A percentile compares a stretch with the other conserved stretches of the same genome.
Evolutionary conservation across 140 eudicot species (phyloP).

Genomic region (Anethum foeniculum): DNA sequence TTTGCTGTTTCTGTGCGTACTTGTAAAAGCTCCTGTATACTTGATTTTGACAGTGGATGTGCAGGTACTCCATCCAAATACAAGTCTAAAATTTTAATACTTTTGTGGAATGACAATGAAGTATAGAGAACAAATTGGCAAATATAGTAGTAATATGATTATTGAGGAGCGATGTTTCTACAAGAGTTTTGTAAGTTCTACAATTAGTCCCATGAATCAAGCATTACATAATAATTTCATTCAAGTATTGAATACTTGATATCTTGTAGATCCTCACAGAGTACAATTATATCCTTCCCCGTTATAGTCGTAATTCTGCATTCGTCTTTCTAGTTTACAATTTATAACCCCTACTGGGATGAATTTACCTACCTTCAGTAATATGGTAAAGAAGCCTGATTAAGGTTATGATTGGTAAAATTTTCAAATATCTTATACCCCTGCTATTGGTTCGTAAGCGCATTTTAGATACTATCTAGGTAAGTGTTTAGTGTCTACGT

Average conservation of each 20-base stretch:
- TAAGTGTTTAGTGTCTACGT: neutral
- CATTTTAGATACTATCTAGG: neutral
- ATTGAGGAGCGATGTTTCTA: neutral
- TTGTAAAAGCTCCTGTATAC: conserved; percentile 23
- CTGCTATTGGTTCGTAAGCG: neutral
- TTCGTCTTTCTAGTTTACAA: neutral
- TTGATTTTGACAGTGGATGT: conserved; percentile 28
- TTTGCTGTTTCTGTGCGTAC: conserved; percentile 29
- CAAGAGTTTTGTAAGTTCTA: neutral
- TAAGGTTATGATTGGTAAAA: neutral
- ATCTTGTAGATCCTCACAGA: neutral
- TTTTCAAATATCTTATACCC: neutral
- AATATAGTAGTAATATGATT: neutral
- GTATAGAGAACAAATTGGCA: neutral
- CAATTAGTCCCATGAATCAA: neutral
- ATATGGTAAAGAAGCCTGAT: neutral
- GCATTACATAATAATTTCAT: neutral
- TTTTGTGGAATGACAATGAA: neutral
- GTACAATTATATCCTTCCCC: neutral
- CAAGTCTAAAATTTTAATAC: neutral
- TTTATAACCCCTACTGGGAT: neutral
- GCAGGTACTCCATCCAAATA: conserved; percentile 22
- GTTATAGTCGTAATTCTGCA: neutral
- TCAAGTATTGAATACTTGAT: neutral
- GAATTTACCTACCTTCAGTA: neutral